Evolutionary conservation across 164 flowering plant genomes (phyloP).

Genomic region (Vitis vinifera): ASM3070453v1 NC_081822.1:32654501-32655000

Average conservation of each 20-base stretch:
- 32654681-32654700: constrained; percentile 58
- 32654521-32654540: too few relatives aligned
- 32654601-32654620: background rate
- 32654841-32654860: constrained; percentile 56
- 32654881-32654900: background rate
- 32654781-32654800: constrained; percentile 88
- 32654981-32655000: constrained; percentile 55
- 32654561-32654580: too few relatives aligned
- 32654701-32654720: constrained; percentile 58
- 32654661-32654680: constrained; percentile 73
- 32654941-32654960: constrained; percentile 28
- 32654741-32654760: constrained; percentile 96
- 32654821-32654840: constrained; percentile 65
- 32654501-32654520: too few relatives aligned
- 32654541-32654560: too few relatives aligned
- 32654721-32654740: constrained; percentile 45
- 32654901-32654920: background rate
- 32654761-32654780: constrained; percentile 98
- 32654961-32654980: constrained; percentile 77
- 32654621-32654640: constrained; percentile 61
- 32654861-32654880: constrained; percentile 53
- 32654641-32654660: constrained; percentile 85
- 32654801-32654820: constrained; percentile 67
- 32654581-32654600: too few relatives aligned
- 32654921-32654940: too few relatives aligned